Evolutionary conservation across 345 rosid species (phyloP), one percentile per base, ranked within the genome.

Genomic region (Ceriops tagal): DNA sequence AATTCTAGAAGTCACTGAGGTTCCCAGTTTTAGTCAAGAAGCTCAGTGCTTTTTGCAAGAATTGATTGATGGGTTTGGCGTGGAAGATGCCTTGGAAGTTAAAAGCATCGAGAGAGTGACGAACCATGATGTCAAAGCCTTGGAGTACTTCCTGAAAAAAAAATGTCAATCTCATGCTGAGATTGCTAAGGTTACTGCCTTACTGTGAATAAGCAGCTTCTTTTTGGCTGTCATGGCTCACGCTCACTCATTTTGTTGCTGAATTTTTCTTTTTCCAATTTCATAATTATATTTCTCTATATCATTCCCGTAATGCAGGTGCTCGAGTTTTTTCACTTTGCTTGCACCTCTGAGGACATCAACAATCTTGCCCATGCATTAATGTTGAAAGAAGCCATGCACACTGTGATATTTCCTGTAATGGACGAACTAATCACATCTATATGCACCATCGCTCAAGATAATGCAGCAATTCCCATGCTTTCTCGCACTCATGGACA

Each of bases 401-500:
- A 77, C 34, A 66, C 72, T 0, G 93, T 90, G 61, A 77, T 92
- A 65, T 76, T 87, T 73, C 98, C 96, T 26, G 68, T 76, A 21
- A 86, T 96, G 96, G 98, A 87, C 76, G 69, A 85, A 69, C 73
- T 92, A 79, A 88, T 89, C 31, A 73, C 77, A 71, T 91, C 84
- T 4, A 74, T 87, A 26, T 79, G 83, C 74, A 68, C 76, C 9
- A 74, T 89, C 80, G 92, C 97, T 59, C 85, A 84, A 78, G 89
- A 78, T 53, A 81, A 85, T 79, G 96, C 97, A 0, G 66, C 80
- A 3, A 53, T 86, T 74, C 79, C 98, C 30, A 92, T 96, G 99
- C 98, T 96, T 78, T 95, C 98, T 66, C 89, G 93, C 69, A 92
- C 98, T 57, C 99, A 95, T 80, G 99, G 99, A 60, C 98, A 92